phyloP scores from a whole-genome alignment of 2,329 filamentous ascomycete species.

The Trichoderma guizhouense region DNA sequence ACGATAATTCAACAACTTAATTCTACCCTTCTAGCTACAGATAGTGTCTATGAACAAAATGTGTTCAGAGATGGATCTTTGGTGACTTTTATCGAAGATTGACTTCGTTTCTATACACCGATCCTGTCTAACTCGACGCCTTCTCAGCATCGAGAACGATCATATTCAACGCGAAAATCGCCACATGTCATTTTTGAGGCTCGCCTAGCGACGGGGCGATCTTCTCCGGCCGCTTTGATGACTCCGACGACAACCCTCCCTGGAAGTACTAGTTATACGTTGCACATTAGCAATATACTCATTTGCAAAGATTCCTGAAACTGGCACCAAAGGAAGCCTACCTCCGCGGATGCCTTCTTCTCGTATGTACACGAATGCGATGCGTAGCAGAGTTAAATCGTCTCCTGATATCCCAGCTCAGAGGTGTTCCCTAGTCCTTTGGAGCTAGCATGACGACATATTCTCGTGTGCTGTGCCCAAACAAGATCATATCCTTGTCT shows the following conservation, averaged over 20 bases:
- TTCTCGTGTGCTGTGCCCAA: conserved; percentile 84
- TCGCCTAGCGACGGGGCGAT: background rate
- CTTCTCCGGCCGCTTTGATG: background rate
- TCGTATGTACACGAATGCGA: background rate
- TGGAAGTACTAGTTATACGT: background rate
- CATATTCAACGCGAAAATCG: background rate
- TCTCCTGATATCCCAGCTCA: background rate
- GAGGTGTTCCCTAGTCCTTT: conserved; percentile 33
- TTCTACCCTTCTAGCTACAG: background rate
- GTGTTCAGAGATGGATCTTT: background rate
- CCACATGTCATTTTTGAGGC: background rate
- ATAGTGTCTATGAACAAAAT: background rate
- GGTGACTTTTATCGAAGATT: background rate
- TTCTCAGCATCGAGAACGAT: background rate
- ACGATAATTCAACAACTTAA: background rate
- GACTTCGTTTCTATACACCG: background rate
- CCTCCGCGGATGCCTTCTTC: background rate
- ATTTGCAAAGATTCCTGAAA: background rate
- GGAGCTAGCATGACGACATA: conserved; percentile 88
- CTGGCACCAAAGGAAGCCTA: background rate
- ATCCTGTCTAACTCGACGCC: background rate
- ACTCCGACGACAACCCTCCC: background rate
- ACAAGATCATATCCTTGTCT: conserved; percentile 84
- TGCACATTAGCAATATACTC: background rate
- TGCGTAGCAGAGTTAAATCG: background rate